phyloP scores from a whole-genome alignment of 2,329 filamentous ascomycete genomes.

The Cladobotryum mycophilum region DNA sequence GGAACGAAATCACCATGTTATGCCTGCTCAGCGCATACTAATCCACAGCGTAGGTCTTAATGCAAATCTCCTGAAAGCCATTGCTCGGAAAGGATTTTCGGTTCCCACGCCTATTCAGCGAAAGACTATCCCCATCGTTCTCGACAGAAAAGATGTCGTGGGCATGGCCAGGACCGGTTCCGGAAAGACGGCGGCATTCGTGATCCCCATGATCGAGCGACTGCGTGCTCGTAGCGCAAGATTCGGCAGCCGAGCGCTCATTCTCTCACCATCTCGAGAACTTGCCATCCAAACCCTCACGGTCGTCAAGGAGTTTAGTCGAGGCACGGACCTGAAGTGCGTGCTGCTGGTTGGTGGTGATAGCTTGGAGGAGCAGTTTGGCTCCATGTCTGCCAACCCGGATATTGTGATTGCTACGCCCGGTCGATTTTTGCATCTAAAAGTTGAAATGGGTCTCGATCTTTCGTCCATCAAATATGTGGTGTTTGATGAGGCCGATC shows the following conservation, averaged over 20 bases:
- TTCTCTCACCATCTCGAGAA: conserved; percentile 89
- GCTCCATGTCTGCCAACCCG: conserved; percentile 85
- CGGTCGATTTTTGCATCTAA: conserved; percentile 90
- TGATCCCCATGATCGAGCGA: conserved; percentile 96
- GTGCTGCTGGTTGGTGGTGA: conserved; percentile 91
- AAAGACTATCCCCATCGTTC: conserved; percentile 91
- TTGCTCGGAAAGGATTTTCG: conserved; percentile 87
- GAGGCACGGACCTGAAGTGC: conserved; percentile 85
- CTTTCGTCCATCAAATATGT: conserved; percentile 89
- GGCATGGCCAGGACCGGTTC: conserved; percentile 98
- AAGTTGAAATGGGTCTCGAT: conserved; percentile 92
- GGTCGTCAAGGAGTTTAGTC: conserved; percentile 89
- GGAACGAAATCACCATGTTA: too few species aligned
- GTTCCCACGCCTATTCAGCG: conserved; percentile 96
- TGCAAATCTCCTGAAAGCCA: conserved; percentile 78
- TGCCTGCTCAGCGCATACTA: background rate
- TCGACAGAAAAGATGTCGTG: conserved; percentile 91
- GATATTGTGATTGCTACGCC: conserved; percentile 97
- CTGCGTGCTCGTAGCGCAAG: conserved; percentile 81
- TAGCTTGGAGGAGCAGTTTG: conserved; percentile 91
- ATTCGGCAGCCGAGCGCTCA: conserved; percentile 78
- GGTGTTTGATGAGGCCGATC: conserved; percentile 95
- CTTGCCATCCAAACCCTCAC: conserved; percentile 91
- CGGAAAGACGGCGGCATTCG: conserved; percentile 96
- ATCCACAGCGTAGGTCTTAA: conserved; percentile 55